Conservation (phyloP, 257 asterid species). For the Capsicum baccatum region DNA sequence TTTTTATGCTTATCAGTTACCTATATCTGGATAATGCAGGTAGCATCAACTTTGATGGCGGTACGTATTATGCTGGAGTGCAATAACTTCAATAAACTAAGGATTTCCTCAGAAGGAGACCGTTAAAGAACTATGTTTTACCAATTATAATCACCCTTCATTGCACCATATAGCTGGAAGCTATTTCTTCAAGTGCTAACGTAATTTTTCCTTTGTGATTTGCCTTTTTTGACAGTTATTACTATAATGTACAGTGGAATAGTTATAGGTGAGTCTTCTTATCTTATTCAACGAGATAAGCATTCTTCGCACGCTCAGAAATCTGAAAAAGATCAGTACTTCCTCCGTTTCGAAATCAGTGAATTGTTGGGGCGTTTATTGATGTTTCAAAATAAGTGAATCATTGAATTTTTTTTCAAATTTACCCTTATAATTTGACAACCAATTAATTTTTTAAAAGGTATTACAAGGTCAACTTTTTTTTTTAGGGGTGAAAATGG, state of each 20-base stretch:
- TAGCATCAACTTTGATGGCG: conserved; percentile 18
- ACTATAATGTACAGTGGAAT: neutral
- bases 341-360: too few species aligned
- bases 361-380: too few species aligned
- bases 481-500: too few species aligned
- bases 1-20: neutral
- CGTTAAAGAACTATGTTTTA: neutral
- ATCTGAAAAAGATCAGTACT: neutral
- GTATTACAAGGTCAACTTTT: too few species aligned
- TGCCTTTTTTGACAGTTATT: conserved; percentile 15
- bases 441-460: too few species aligned
- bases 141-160: neutral
- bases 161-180: neutral
- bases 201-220: neutral
- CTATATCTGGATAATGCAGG: conserved; percentile 16
- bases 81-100: neutral
- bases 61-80: neutral
- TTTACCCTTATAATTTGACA: too few species aligned
- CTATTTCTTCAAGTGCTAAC: conserved; percentile 12
- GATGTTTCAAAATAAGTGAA: too few species aligned
- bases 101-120: neutral
- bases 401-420: too few species aligned
- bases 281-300: neutral
- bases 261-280: conserved; percentile 15
- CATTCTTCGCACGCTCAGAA: neutral